Conservation (phyloP, 495 filamentous ascomycete species). For the Lasiosphaeris hirsuta region DNA sequence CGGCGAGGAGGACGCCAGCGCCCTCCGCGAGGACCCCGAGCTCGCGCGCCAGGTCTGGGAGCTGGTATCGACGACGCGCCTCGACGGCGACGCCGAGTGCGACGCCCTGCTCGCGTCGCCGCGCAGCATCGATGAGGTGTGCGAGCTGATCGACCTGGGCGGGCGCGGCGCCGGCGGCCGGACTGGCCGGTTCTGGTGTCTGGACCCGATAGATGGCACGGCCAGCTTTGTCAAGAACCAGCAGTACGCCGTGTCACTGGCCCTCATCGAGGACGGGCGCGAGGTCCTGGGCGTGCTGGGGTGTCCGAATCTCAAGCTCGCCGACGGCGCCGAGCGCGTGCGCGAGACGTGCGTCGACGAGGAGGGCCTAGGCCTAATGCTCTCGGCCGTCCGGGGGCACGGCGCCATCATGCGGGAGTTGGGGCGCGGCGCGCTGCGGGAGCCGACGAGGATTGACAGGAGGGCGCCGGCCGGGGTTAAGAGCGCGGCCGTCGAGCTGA, state of each 20-base stretch:
- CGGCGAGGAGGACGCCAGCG: constrained; percentile 51
- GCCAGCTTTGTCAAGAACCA: constrained; percentile 52
- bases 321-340: constrained; percentile 26
- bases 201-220: constrained; percentile 63
- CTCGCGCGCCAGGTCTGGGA: constrained; percentile 50
- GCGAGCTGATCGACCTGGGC: constrained; percentile 54
- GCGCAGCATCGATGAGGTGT: constrained; percentile 45
- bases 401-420: constrained; percentile 50
- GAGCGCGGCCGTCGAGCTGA: constrained; percentile 19
- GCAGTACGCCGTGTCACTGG: constrained; percentile 58
- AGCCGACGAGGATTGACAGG: constrained; percentile 27
- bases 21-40: constrained; percentile 40
- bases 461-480: neutral
- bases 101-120: constrained; percentile 42
- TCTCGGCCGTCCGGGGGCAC: constrained; percentile 50
- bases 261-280: constrained; percentile 49
- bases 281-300: constrained; percentile 55
- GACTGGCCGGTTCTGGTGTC: constrained; percentile 49
- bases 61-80: constrained; percentile 37
- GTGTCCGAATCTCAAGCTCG: constrained; percentile 52
- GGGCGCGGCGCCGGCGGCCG: constrained; percentile 37
- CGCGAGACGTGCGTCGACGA: constrained; percentile 49
- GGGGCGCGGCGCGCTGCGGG: constrained; percentile 31
- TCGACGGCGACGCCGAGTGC: constrained; percentile 34
- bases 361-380: constrained; percentile 49